A percentile compares a stretch with the other conserved stretches of the same genome.
Evolutionary conservation across 2,329 filamentous ascomycete genomes (phyloP).

Genomic region (Scedosporium minutisporum): DNA sequence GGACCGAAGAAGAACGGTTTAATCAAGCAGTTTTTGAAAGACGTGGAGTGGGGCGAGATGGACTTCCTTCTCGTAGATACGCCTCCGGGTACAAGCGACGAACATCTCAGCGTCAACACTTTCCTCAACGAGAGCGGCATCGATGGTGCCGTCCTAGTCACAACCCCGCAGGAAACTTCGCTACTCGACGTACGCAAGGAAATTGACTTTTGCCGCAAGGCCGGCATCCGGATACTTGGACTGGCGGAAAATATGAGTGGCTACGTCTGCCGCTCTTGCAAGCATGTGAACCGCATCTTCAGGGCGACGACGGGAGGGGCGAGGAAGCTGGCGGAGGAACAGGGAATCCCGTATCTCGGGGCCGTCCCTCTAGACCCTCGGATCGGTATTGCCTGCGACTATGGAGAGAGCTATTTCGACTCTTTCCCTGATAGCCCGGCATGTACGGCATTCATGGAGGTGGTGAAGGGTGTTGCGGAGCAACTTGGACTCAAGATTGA

Average conservation of each 20-base stretch:
- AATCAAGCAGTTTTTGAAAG: slow-evolving; percentile 96
- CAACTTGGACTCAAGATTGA: slow-evolving; percentile 55
- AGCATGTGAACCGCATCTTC: slow-evolving; percentile 76
- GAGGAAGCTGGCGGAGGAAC: slow-evolving; percentile 68
- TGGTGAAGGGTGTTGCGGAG: slow-evolving; percentile 63
- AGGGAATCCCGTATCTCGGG: slow-evolving; percentile 80
- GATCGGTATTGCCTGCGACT: slow-evolving; percentile 94
- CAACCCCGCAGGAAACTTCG: slow-evolving; percentile 89
- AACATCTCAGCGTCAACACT: slow-evolving; percentile 88
- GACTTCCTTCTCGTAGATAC: slow-evolving; percentile 93
- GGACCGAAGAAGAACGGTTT: slow-evolving; percentile 97
- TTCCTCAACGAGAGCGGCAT: slow-evolving; percentile 87
- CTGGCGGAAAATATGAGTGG: slow-evolving; percentile 97
- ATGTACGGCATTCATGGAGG: slow-evolving; percentile 67
- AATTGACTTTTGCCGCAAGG: slow-evolving; percentile 94
- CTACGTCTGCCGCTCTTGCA: slow-evolving; percentile 92
- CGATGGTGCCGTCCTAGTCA: slow-evolving; percentile 85
- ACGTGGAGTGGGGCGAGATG: slow-evolving; percentile 93
- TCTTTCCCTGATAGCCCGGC: slow-evolving; percentile 89
- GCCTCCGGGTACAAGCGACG: slow-evolving; percentile 88
- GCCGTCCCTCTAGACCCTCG: slow-evolving; percentile 84
- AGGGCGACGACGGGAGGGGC: slow-evolving; percentile 84
- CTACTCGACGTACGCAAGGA: slow-evolving; percentile 92
- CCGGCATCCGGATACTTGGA: slow-evolving; percentile 77
- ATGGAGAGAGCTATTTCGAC: slow-evolving; percentile 94